phyloP scores from a whole-genome alignment of 495 filamentous ascomycete species.

The Podospora tetraspora region DNA sequence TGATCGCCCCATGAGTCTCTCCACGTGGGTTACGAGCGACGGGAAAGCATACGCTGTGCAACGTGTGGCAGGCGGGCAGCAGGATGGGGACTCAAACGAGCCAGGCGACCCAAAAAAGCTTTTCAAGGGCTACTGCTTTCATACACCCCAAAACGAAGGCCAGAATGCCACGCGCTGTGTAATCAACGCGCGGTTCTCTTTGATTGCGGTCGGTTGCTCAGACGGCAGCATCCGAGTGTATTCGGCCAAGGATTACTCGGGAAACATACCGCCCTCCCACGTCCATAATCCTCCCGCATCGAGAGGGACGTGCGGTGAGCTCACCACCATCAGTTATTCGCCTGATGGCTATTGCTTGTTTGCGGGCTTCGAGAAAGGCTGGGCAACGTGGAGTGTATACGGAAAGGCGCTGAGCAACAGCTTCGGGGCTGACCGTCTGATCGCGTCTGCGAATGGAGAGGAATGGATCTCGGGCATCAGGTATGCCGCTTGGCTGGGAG shows the following conservation, averaged over 20 bases:
- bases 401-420: conserved; percentile 81
- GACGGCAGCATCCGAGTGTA: conserved; percentile 82
- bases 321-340: conserved; percentile 79
- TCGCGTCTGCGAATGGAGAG: conserved; percentile 64
- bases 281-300: conserved; percentile 63
- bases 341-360: conserved; percentile 96
- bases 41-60: conserved; percentile 93
- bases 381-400: conserved; percentile 96
- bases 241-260: conserved; percentile 84
- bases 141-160: conserved; percentile 55
- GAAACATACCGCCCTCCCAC: conserved; percentile 89
- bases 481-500: conserved; percentile 78
- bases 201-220: conserved; percentile 80
- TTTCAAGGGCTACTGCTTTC: conserved; percentile 90
- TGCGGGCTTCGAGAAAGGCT: conserved; percentile 86
- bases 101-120: conserved; percentile 52
- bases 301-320: conserved; percentile 53
- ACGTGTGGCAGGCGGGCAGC: conserved; percentile 37
- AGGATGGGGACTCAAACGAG: conserved; percentile 25
- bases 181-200: conserved; percentile 90
- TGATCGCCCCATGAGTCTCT: conserved; percentile 94
- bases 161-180: conserved; percentile 66
- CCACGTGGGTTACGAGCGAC: conserved; percentile 87
- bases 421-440: conserved; percentile 61
- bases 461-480: conserved; percentile 71